These are phyloP conservation scores for Phytopythium helicoides DNA, from an alignment of 352 stramenopile species.

Conservation along the genomic window DNA sequence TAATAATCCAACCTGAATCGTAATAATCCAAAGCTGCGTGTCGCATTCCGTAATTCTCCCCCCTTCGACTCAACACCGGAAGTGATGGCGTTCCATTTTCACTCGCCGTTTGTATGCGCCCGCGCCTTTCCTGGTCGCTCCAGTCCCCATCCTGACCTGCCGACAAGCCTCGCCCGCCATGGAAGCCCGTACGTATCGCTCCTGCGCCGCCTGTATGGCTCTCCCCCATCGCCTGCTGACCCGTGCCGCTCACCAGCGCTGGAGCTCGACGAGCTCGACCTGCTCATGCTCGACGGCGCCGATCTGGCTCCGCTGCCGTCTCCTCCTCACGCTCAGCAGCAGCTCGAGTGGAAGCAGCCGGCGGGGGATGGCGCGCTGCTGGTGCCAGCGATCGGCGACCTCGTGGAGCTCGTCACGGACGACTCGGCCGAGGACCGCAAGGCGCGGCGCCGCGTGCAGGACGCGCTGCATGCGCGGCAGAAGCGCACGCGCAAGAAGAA, in stretches of 20 bases:
- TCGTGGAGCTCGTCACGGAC: conserved; percentile 5
- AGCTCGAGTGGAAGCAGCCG: not conserved
- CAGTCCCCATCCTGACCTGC: too few species aligned
- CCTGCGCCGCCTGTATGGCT: too few species aligned
- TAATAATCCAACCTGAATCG: too few species aligned
- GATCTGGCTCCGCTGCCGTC: not conserved
- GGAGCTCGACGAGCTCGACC: conserved; percentile 3
- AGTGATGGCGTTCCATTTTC: too few species aligned
- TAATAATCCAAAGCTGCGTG: too few species aligned
- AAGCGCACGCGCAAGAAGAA: conserved; percentile 30
- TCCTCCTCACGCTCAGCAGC: not conserved
- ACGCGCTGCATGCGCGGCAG: conserved; percentile 26
- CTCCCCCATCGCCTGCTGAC: too few species aligned
- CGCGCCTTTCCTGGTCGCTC: too few species aligned
- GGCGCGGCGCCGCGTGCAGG: conserved; percentile 25
- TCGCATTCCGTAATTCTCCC: too few species aligned
- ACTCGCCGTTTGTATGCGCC: too few species aligned
- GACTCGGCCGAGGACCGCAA: conserved; percentile 18
- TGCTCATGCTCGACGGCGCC: not conserved
- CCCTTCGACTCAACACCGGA: too few species aligned
- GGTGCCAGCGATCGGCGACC: not conserved
- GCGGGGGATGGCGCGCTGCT: not conserved
- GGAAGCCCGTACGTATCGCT: too few species aligned
- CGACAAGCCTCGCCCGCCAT: too few species aligned
- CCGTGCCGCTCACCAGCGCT: not conserved